Evolutionary conservation across 2,329 filamentous ascomycete genomes (phyloP), one percentile per base, ranked within the genome.

Genomic region (Paecilomyces variotii): DNA sequence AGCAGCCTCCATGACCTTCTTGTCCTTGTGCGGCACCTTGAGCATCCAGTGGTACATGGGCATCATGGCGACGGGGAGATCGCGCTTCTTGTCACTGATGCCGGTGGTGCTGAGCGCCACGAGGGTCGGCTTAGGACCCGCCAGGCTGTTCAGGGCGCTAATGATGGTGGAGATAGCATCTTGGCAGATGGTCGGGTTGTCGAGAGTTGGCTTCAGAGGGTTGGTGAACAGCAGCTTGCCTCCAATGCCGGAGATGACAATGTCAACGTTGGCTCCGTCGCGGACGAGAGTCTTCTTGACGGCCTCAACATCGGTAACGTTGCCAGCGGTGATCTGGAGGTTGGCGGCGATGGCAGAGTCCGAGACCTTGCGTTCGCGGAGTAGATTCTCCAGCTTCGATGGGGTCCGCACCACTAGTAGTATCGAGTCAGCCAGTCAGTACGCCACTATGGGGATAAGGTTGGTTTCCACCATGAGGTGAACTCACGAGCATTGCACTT

Each of bases 181-280:
- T 55, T 69, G 64, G 61, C 74, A 76, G 56, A 72, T 63, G 10
- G 66, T 63, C 2, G 70, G 70, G 58, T 75, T 69, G 25, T 74
- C 71, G n/a, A 74, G 62, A 2, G 58, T 65, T 11, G 67, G 61
- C 28, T 68, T 64, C 1, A 68, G 61, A 32, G 68, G 58, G 11
- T 64, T 66, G 2, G 57, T 60, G 19, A 72, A 64, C 53, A 57
- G 51, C 0, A 70, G 69, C 19, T 67, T 64, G 32, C 68, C 69
- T 60, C 80, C 80, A 39, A 84, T 74, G n/a, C 80, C 80, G 32
- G 70, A 74, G 53, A 81, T 61, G 57, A 83, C 77, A 3, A 73
- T 68, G 60, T 78, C 74, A 28, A 78, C 78, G 1, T 65, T 62
- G 28, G 59, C 57, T 30, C 63, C 65, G 30, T 60, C 55, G 0